A percentile compares a stretch with the other conserved stretches of the same genome.
phyloP scores from a whole-genome alignment of 306 rosid genomes.

The Pyrus betulifolia region DNA sequence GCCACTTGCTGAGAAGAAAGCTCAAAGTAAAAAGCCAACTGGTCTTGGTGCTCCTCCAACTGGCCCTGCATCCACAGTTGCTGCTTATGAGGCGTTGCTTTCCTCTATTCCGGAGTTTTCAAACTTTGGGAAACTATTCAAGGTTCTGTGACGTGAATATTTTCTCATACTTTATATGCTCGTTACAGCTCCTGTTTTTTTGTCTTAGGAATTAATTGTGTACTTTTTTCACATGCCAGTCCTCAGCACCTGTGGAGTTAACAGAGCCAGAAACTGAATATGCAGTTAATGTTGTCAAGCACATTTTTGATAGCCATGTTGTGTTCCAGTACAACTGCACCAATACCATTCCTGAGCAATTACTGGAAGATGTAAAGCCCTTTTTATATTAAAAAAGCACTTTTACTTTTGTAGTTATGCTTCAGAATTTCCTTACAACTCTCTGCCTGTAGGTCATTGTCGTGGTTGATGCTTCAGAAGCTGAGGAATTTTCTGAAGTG shows the following conservation, averaged over 20 bases:
- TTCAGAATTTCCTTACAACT: constrained; percentile 11
- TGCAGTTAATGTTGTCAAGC: constrained; percentile 92
- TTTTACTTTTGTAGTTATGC: constrained; percentile 5
- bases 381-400: background rate
- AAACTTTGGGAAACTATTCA: constrained; percentile 78
- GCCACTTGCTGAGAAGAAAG: constrained; percentile 90
- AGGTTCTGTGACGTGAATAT: constrained; percentile 41
- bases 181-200: constrained; percentile 4
- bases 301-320: constrained; percentile 76
- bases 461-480: constrained; percentile 80
- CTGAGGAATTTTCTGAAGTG: constrained; percentile 76
- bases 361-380: constrained; percentile 70
- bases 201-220: background rate
- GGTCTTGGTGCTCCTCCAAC: constrained; percentile 79
- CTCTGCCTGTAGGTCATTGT: constrained; percentile 53
- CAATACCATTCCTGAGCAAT: constrained; percentile 92
- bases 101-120: constrained; percentile 68
- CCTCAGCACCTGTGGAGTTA: constrained; percentile 94
- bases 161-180: constrained; percentile 6
- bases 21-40: constrained; percentile 80
- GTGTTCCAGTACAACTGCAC: constrained; percentile 98
- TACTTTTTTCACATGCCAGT: constrained; percentile 42
- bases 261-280: constrained; percentile 97
- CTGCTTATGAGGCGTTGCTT: constrained; percentile 73
- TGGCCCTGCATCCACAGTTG: constrained; percentile 66